Evolutionary conservation across 306 rosid genomes (phyloP), one percentile per base, ranked within the genome.

Genomic region (Lathyrus aphaca): DNA sequence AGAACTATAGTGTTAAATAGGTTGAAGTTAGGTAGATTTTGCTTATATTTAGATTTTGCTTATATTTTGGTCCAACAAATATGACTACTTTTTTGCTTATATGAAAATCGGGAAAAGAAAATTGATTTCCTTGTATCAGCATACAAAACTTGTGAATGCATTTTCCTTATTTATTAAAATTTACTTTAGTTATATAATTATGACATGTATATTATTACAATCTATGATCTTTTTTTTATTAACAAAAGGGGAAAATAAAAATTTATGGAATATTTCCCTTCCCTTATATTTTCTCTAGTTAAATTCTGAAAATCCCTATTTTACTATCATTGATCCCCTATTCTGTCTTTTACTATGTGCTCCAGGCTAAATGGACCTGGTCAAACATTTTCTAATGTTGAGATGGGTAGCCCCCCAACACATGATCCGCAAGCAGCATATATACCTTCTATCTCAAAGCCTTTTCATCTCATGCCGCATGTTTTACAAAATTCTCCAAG

Each of bases 401-500:
- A 87, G 73, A 82, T 80, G 92, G 92, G 88, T 69, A 79, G 85
- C 77, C 80, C 88, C 74, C 93, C 95, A 23, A 49, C 82, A 37
- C 85, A 81, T 80, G 98, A 87, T 82, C 63, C 54, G 49, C 88
- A 82, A 57, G 61, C 80, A 27, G 87, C 91, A 68, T 83, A 82
- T 64, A 35, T 79, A 23, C 91, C 81, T 44, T 79, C 86, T 27
- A 58, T 81, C 75, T 80, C 95, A 7, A 90, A 88, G 75, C 90
- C 91, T 56, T 82, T 87, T 73, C 96, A 93, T 81, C 65, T 75
- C 68, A 80, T 82, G 74, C 90, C 97, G 73, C 95, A 89, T 73
- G 69, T 66, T 65, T 80, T 81, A 43, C 91, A 85, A 83, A 88
- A 86, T 79, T 87, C 96, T 44, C 99, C 95, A 39, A 91, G 96